phyloP scores from a whole-genome alignment of 768 basidiomycete genomes.

The Cubamyces lactineus region DNA sequence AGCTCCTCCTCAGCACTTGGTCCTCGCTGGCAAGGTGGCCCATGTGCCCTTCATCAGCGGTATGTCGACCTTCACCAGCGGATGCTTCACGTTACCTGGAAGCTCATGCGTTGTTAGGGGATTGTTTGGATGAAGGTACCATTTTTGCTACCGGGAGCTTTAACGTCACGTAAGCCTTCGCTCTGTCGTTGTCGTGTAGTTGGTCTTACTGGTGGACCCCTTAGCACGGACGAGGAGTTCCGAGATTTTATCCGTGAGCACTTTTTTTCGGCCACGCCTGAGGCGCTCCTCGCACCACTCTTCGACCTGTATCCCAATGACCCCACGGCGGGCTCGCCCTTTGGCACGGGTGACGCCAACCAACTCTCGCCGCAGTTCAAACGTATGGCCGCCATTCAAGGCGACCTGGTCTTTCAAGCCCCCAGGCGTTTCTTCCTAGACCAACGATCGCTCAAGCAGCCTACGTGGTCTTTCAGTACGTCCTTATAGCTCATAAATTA shows the following conservation, averaged over 20 bases:
- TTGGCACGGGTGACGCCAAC: conserved; percentile 49
- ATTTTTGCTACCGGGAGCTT: conserved; percentile 30
- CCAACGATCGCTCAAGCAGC: conserved; percentile 40
- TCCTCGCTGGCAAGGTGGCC: conserved; percentile 49
- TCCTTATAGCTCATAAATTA: background rate
- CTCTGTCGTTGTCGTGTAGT: background rate
- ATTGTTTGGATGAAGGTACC: conserved; percentile 63
- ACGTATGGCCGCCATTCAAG: conserved; percentile 51
- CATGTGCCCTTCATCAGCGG: conserved; percentile 49
- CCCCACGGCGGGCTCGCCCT: conserved; percentile 52
- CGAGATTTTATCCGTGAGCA: conserved; percentile 21
- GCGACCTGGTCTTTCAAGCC: conserved; percentile 53
- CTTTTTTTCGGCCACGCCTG: conserved; percentile 24
- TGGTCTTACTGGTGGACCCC: background rate
- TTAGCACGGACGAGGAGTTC: conserved; percentile 29
- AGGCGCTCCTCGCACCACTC: conserved; percentile 10
- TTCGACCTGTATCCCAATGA: conserved; percentile 38
- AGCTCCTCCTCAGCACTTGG: conserved; percentile 42
- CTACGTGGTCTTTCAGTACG: conserved; percentile 48
- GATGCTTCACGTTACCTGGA: too few species aligned
- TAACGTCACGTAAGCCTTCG: conserved; percentile 33
- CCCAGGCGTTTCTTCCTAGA: conserved; percentile 47
- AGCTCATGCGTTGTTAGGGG: conserved; percentile 32
- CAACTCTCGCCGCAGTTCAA: conserved; percentile 55
- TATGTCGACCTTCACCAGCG: background rate